Conservation (phyloP, 1,139 yeast species). For the Scheffersomyces insectosa region DNA sequence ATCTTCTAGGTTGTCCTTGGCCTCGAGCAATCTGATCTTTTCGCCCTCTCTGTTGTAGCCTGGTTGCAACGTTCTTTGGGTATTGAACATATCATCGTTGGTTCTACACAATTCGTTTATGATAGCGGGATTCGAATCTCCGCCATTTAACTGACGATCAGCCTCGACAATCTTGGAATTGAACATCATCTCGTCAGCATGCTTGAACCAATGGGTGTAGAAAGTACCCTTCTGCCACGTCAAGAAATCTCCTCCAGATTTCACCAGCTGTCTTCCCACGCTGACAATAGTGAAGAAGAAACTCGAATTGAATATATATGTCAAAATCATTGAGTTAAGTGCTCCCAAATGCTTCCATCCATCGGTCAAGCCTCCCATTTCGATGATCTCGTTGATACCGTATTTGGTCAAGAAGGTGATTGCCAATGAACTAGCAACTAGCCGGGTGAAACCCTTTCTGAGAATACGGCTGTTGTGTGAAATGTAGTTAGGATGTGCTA, state of each 20-base stretch:
- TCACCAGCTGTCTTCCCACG: slow-evolving; percentile 49
- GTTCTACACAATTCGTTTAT: slow-evolving; percentile 42
- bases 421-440: slow-evolving; percentile 34
- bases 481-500: slow-evolving; percentile 56
- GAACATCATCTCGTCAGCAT: slow-evolving; percentile 70
- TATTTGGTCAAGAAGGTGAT: slow-evolving; percentile 39
- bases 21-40: slow-evolving; percentile 40
- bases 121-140: slow-evolving; percentile 35
- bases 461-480: slow-evolving; percentile 28
- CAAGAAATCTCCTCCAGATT: slow-evolving; percentile 56
- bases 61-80: slow-evolving; percentile 31
- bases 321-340: slow-evolving; percentile 60
- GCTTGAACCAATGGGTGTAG: slow-evolving; percentile 63
- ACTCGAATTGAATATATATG: slow-evolving; percentile 64
- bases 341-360: slow-evolving; percentile 49
- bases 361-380: slow-evolving; percentile 30
- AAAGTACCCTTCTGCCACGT: slow-evolving; percentile 69
- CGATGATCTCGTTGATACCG: slow-evolving; percentile 40
- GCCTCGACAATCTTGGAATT: slow-evolving; percentile 65
- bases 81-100: slow-evolving; percentile 22
- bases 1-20: slow-evolving; percentile 51
- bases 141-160: slow-evolving; percentile 52
- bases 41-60: slow-evolving; percentile 41
- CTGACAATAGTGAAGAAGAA: slow-evolving; percentile 61
- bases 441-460: slow-evolving; percentile 27